Conservation (phyloP, 1,284 basidiomycete species). For the Malassezia obtusa region DNA sequence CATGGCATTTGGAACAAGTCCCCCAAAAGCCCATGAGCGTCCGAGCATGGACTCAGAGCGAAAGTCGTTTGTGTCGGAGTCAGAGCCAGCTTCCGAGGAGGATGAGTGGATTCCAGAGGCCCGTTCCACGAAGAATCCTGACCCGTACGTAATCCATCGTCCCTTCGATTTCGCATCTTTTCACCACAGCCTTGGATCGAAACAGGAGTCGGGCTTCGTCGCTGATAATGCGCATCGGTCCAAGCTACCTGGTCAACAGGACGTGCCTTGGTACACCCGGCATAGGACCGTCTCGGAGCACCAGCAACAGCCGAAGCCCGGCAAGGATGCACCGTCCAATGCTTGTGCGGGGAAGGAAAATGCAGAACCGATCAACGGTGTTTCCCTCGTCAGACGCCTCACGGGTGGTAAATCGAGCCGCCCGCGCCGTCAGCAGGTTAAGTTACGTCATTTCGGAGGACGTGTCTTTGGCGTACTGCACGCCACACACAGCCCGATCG, state of each 20-base stretch:
- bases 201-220: too few relatives aligned
- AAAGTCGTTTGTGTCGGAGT: neutral
- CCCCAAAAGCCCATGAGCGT: neutral
- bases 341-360: too few relatives aligned
- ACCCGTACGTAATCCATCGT: slow-evolving; percentile 1
- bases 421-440: neutral
- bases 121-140: neutral
- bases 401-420: neutral
- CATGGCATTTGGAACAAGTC: neutral
- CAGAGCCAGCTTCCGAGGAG: neutral
- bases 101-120: neutral
- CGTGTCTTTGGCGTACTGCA: neutral
- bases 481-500: neutral
- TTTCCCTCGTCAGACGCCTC: neutral
- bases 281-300: too few relatives aligned
- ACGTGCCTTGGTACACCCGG: too few relatives aligned
- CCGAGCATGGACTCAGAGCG: neutral
- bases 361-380: too few relatives aligned
- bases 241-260: too few relatives aligned
- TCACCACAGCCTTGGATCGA: neutral
- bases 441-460: neutral
- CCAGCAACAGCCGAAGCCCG: too few relatives aligned
- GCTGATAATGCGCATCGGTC: neutral
- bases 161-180: slow-evolving; percentile 3
- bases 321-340: too few relatives aligned